Conservation (phyloP, 495 filamentous ascomycete genomes). For the Neurospora sublineolata region DNA sequence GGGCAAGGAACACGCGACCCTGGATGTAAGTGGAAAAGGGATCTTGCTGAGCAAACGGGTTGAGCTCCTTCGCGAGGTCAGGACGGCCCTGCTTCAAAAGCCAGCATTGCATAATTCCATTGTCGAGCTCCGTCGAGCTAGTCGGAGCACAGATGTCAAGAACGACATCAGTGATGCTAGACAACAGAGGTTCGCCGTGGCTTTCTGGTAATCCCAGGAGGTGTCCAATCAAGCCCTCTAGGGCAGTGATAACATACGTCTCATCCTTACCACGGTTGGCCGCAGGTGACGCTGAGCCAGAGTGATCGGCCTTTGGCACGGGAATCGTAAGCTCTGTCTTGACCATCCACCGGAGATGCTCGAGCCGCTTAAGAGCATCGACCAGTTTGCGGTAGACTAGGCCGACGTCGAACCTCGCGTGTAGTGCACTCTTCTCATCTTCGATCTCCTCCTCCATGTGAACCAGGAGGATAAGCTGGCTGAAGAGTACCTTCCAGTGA, state of each 20-base stretch:
- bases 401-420: slow-evolving; percentile 52
- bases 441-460: slow-evolving; percentile 70
- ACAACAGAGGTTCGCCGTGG: slow-evolving; percentile 25
- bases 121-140: slow-evolving; percentile 39
- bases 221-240: slow-evolving; percentile 40
- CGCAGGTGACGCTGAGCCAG: slow-evolving; percentile 15
- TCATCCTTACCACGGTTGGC: slow-evolving; percentile 24
- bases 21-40: slow-evolving; percentile 78
- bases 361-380: slow-evolving; percentile 55
- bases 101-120: slow-evolving; percentile 52
- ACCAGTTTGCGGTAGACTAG: slow-evolving; percentile 57
- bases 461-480: slow-evolving; percentile 70
- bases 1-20: slow-evolving; percentile 65
- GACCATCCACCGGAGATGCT: slow-evolving; percentile 73
- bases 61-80: slow-evolving; percentile 66
- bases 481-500: slow-evolving; percentile 58
- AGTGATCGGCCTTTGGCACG: slow-evolving; percentile 24
- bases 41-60: slow-evolving; percentile 50
- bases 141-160: slow-evolving; percentile 41
- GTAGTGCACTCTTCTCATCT: slow-evolving; percentile 45
- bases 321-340: slow-evolving; percentile 40
- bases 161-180: slow-evolving; percentile 40
- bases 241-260: slow-evolving; percentile 32
- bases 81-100: slow-evolving; percentile 57
- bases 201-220: slow-evolving; percentile 34